Base-by-base conservation (phyloP, 2,329 filamentous ascomycete genomes). In the Ceratocystis huliohia region DNA sequence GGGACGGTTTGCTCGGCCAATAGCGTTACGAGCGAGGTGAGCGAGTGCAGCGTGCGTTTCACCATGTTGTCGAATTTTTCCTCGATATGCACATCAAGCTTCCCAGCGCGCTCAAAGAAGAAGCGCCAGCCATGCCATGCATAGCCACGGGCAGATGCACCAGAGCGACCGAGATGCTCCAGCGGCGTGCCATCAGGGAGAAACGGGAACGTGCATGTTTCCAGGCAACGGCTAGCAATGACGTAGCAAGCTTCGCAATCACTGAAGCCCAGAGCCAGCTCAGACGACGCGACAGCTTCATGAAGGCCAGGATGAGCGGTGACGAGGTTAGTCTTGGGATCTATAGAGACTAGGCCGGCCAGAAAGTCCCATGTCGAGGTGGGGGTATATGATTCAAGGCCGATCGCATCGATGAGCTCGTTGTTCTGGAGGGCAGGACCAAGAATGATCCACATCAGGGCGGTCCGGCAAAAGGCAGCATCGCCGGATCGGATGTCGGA, bases 51-150 rank as follows among this genome's bases (percentile, higher is more conserved):
- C 5, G 50, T 67, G 56, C 66, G 66, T 63, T 67, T 67, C 17
- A 67, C 66, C 66, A 67, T 67, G 63, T 67, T 63, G 22, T 67
- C 66, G 22, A 67, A 67, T 20, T 65, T 67, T 61, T 67, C 66
- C 41, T 67, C 66, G 45, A 67, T 67, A 13, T 67, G 66, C 28
- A 61, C 63, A 56, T 67, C 66, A 6, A 67, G 63, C 48, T 67
- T 67, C 6, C 66, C 66, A 17, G 53, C 53, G 45, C 66, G 62
- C 46, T 67, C 66, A 57, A 67, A 67, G 63, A 48, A 67, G 62
- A 65, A 65, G 62, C 66, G 63, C 66, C 66, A 67, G 56, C 30
- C 63, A 17, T 59, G 22, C 66, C 66, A 67, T 10, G 66, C 62
- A 44, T 67, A 67, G 15, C 53, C 53, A 22, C 66, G 63, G 44